Percentiles rank a stretch among this genome's conserved stretches.
phyloP scores from a whole-genome alignment of 768 basidiomycete species.

The Chalciporus chontae region DNA sequence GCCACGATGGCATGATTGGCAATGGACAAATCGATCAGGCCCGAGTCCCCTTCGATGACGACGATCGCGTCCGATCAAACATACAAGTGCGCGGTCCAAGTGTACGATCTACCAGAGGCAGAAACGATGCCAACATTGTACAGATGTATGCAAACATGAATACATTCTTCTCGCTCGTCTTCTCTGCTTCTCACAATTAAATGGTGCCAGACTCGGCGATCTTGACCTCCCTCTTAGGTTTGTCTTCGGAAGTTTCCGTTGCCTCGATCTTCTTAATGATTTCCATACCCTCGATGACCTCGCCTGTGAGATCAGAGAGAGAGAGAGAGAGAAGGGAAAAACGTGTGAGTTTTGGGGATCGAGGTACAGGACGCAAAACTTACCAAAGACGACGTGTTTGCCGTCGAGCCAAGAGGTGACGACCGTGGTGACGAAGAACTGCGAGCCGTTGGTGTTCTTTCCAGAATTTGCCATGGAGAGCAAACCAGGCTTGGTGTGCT shows the following conservation, averaged over 20 bases:
- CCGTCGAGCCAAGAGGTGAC: slow-evolving; percentile 78
- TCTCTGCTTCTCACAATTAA: slow-evolving; percentile 6
- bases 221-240: slow-evolving; percentile 40
- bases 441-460: slow-evolving; percentile 80
- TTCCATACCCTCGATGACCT: slow-evolving; percentile 66
- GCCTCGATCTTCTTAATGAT: slow-evolving; percentile 45
- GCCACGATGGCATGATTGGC: no score
- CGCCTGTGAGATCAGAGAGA: slow-evolving; percentile 34
- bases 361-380: neutral
- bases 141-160: slow-evolving; percentile 1
- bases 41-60: no score
- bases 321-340: neutral
- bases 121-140: slow-evolving; percentile 1
- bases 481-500: slow-evolving; percentile 67
- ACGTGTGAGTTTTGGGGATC: neutral
- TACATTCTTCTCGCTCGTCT: slow-evolving; percentile 1
- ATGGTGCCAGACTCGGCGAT: slow-evolving; percentile 53
- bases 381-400: slow-evolving; percentile 84
- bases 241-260: slow-evolving; percentile 38
- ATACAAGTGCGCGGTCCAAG: neutral
- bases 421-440: slow-evolving; percentile 91
- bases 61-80: no score
- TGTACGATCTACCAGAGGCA: neutral
- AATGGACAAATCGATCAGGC: no score
- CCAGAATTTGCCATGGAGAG: slow-evolving; percentile 83